Conservation (phyloP, 805 yeast genomes). For the Cyberlindnera sargentensis region DNA sequence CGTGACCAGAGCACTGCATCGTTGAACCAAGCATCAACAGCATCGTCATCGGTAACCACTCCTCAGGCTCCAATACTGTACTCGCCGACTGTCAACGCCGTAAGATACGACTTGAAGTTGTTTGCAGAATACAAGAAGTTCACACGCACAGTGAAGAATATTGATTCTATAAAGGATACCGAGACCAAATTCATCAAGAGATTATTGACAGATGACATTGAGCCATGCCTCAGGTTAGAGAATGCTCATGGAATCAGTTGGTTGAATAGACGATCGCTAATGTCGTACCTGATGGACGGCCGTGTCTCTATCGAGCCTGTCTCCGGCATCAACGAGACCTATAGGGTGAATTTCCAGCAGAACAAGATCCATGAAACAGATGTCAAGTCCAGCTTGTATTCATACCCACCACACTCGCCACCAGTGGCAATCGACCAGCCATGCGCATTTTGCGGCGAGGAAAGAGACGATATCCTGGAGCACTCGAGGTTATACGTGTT, state of each 20-base stretch:
- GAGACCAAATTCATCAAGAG: slow-evolving; percentile 50
- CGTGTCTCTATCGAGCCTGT: slow-evolving; percentile 81
- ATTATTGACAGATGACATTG: slow-evolving; percentile 71
- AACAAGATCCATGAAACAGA: slow-evolving; percentile 14
- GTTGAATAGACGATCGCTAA: slow-evolving; percentile 53
- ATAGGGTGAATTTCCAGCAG: slow-evolving; percentile 33
- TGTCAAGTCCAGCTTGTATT: slow-evolving; percentile 31
- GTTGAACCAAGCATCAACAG: slow-evolving; percentile 1
- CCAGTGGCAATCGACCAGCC: slow-evolving; percentile 72
- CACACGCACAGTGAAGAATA: slow-evolving; percentile 27
- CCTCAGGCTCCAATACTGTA: slow-evolving; percentile 23
- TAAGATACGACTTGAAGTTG: slow-evolving; percentile 35
- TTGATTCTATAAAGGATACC: slow-evolving; percentile 32
- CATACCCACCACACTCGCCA: slow-evolving; percentile 41
- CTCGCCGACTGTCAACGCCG: slow-evolving; percentile 33
- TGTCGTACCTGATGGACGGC: slow-evolving; percentile 70
- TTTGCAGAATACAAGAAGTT: slow-evolving; percentile 34
- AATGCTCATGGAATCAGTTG: slow-evolving; percentile 56
- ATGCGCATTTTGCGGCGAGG: slow-evolving; percentile 83
- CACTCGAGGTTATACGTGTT: slow-evolving; percentile 74
- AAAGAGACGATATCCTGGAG: slow-evolving; percentile 58
- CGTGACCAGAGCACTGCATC: slow-evolving; percentile 26
- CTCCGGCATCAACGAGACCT: slow-evolving; percentile 72
- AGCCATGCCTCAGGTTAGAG: slow-evolving; percentile 60
- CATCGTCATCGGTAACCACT: background rate